Conservation (phyloP, 352 stramenopile genomes). For the Thraustochytrium sp. region DNA sequence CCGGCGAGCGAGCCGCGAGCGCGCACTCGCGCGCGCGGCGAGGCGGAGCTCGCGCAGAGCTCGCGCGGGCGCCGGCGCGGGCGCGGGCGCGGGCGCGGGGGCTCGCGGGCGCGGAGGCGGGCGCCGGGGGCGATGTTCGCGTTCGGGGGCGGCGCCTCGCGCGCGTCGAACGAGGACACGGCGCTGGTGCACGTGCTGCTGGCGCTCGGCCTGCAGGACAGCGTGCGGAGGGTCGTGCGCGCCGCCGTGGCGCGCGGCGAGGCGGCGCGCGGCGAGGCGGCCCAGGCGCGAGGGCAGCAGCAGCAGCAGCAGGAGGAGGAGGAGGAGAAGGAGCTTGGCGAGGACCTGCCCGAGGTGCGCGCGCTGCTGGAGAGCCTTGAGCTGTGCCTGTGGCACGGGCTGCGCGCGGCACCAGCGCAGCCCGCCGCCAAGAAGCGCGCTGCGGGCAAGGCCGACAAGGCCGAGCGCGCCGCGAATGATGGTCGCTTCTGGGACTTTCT, state of each 20-base stretch:
- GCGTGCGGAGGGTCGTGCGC: background rate
- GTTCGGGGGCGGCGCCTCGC: background rate
- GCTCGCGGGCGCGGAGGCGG: background rate
- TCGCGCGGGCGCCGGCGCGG: background rate
- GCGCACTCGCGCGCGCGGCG: background rate
- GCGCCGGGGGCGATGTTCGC: background rate
- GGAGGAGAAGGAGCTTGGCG: background rate
- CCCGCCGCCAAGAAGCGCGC: too few species aligned
- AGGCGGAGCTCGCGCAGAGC: too few species aligned
- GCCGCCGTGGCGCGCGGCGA: background rate
- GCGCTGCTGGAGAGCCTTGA: conserved; percentile 3
- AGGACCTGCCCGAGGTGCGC: background rate
- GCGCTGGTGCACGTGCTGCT: conserved; percentile 6
- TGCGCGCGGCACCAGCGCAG: background rate
- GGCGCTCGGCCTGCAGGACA: background rate
- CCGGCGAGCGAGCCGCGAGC: background rate
- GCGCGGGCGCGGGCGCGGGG: background rate
- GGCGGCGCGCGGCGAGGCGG: too few species aligned
- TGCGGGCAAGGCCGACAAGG: background rate
- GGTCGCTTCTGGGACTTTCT: conserved; percentile 34
- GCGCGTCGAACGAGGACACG: background rate
- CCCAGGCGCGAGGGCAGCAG: background rate
- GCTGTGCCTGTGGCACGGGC: conserved; percentile 22
- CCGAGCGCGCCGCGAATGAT: background rate
- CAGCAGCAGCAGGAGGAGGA: too few species aligned